A percentile compares a stretch with the other conserved stretches of the same genome.
These are phyloP conservation scores for Trametes elegans DNA, from an alignment of 768 basidiomycete species.

Conservation along the genomic window DNA sequence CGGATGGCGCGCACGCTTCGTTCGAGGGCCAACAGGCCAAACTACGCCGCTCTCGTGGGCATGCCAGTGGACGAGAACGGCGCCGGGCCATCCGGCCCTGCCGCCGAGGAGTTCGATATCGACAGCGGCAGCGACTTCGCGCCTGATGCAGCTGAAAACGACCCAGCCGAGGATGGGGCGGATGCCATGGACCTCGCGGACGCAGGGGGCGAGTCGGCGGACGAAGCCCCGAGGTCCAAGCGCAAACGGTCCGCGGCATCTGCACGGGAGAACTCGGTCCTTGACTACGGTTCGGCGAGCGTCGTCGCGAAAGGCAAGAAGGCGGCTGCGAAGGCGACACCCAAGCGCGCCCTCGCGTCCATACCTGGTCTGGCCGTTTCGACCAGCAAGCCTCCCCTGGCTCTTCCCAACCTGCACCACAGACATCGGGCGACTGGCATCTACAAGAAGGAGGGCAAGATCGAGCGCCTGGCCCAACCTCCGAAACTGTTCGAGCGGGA, in stretches of 20 bases:
- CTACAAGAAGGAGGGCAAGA: constrained; percentile 44
- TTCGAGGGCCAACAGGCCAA: constrained; percentile 49
- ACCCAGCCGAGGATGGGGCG: constrained; percentile 32
- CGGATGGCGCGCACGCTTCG: constrained; percentile 58
- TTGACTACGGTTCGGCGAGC: constrained; percentile 8
- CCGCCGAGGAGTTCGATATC: constrained; percentile 31
- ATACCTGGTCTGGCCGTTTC: constrained; percentile 29
- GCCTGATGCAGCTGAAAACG: constrained; percentile 37
- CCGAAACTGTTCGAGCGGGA: constrained; percentile 52
- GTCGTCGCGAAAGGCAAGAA: constrained; percentile 12
- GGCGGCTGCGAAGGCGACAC: constrained; percentile 22
- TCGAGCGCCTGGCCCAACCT: constrained; percentile 55
- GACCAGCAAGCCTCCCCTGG: constrained; percentile 25
- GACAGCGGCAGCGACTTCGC: constrained; percentile 58
- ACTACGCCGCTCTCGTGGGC: constrained; percentile 43
- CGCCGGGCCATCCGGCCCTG: constrained; percentile 41
- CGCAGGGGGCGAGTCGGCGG: constrained; percentile 23
- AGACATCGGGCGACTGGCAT: constrained; percentile 69
- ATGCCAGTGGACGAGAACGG: constrained; percentile 32
- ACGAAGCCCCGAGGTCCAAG: constrained; percentile 22
- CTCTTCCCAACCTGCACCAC: constrained; percentile 60
- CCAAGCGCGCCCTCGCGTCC: constrained; percentile 10
- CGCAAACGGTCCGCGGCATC: constrained; percentile 16
- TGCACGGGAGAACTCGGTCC: constrained; percentile 13
- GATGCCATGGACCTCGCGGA: constrained; percentile 29